Conservation (phyloP, 2,329 filamentous ascomycete genomes). For the Fusarium nematophilum region DNA sequence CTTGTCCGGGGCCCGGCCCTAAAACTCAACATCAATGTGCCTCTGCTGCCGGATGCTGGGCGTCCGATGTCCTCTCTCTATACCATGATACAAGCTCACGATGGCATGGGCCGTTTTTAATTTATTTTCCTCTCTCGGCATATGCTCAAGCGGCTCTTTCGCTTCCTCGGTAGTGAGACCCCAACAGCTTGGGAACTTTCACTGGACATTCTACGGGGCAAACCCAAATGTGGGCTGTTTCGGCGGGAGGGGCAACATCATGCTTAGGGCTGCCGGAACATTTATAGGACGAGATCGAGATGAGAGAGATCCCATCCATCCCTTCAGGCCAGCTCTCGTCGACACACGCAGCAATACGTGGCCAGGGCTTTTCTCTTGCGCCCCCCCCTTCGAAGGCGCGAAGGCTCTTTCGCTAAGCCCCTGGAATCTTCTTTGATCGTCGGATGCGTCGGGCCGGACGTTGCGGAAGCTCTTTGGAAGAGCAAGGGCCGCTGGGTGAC, state of each 20-base stretch:
- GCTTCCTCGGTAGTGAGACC: constrained; percentile 36
- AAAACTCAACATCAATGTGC: constrained; percentile 7
- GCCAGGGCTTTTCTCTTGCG: constrained; percentile 1
- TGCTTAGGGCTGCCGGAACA: constrained; percentile 11
- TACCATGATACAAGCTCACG: not conserved
- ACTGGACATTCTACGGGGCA: constrained; percentile 20
- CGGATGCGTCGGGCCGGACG: constrained; percentile 22
- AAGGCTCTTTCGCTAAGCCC: not conserved
- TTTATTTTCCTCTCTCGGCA: constrained; percentile 14
- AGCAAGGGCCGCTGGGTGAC: constrained; percentile 27
- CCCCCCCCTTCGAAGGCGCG: not conserved
- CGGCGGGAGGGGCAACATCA: constrained; percentile 30
- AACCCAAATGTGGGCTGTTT: constrained; percentile 31
- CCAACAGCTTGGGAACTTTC: not conserved
- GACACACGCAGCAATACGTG: constrained; percentile 12
- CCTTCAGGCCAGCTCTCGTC: not conserved
- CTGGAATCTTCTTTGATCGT: constrained; percentile 30
- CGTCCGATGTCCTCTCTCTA: not conserved
- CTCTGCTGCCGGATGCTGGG: constrained; percentile 30
- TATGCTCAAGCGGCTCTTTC: constrained; percentile 18
- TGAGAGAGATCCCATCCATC: not conserved
- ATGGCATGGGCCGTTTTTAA: constrained; percentile 15
- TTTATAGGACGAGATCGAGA: constrained; percentile 9
- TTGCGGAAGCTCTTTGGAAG: constrained; percentile 19
- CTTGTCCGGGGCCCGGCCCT: constrained; percentile 17